These are phyloP conservation scores for Diaporthe sp. DNA, from an alignment of 2,329 filamentous ascomycete genomes.

Conservation along the genomic window DNA sequence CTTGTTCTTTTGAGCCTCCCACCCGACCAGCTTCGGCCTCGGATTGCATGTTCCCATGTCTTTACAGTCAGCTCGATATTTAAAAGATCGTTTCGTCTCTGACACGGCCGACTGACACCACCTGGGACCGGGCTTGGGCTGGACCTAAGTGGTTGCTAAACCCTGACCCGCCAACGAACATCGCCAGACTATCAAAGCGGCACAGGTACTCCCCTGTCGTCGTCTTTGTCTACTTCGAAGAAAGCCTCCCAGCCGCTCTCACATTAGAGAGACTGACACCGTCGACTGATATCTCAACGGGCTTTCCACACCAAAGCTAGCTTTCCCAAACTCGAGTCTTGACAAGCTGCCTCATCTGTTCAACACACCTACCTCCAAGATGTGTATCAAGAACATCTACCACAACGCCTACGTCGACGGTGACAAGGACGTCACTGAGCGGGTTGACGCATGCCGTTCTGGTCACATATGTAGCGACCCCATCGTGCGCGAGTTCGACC, in stretches of 20 bases:
- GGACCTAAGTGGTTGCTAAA: conserved; percentile 34
- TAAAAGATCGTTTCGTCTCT: conserved; percentile 48
- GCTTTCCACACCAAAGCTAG: neutral
- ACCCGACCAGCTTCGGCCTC: neutral
- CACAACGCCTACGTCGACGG: conserved; percentile 52
- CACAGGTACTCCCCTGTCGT: conserved; percentile 35
- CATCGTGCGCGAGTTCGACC: conserved; percentile 45
- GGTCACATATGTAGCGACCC: conserved; percentile 48
- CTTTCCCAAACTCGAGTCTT: conserved; percentile 12
- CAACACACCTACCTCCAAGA: conserved; percentile 43
- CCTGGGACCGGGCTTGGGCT: conserved; percentile 37
- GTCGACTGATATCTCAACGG: conserved; percentile 25
- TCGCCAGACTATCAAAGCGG: conserved; percentile 28
- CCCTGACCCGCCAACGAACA: conserved; percentile 31
- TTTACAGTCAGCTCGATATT: conserved; percentile 45
- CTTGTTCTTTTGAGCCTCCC: conserved; percentile 8
- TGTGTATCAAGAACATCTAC: conserved; percentile 52
- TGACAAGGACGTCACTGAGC: conserved; percentile 49
- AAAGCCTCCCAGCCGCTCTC: conserved; percentile 8
- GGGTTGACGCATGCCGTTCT: conserved; percentile 47
- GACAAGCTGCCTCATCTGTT: conserved; percentile 33
- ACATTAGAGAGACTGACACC: conserved; percentile 8
- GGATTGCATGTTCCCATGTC: conserved; percentile 50
- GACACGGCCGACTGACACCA: conserved; percentile 53
- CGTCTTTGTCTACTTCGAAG: conserved; percentile 38